Evolutionary conservation across 2,329 filamentous ascomycete species (phyloP).

Genomic region (Fusarium mundagurra): DNA sequence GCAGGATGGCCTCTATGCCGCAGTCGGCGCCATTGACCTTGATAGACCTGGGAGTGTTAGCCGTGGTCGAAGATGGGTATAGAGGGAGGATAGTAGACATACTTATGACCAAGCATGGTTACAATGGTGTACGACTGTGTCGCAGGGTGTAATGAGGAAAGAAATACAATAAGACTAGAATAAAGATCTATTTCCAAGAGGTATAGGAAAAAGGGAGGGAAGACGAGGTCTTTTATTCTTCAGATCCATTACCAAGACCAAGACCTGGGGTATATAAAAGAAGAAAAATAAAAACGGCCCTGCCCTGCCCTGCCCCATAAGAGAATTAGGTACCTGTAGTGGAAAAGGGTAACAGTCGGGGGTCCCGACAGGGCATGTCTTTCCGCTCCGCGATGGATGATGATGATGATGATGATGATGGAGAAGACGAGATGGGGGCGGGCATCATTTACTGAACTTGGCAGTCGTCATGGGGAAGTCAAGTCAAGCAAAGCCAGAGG

Average conservation of each 20-base stretch:
- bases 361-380: slow-evolving; percentile 13
- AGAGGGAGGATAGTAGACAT: background rate
- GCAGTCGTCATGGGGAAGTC: slow-evolving; percentile 44
- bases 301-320: slow-evolving; percentile 13
- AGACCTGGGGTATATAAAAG: slow-evolving; percentile 6
- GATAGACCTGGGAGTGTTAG: slow-evolving; percentile 47
- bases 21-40: slow-evolving; percentile 56
- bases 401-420: slow-evolving; percentile 5
- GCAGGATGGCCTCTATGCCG: slow-evolving; percentile 52
- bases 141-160: slow-evolving; percentile 1
- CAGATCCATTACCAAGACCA: background rate
- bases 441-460: slow-evolving; percentile 36
- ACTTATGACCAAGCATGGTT: slow-evolving; percentile 41
- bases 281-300: background rate
- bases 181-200: slow-evolving; percentile 15
- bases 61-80: background rate
- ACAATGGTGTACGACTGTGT: slow-evolving; percentile 21
- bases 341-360: slow-evolving; percentile 11
- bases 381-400: background rate
- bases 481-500: slow-evolving; percentile 1
- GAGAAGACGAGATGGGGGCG: slow-evolving; percentile 4
- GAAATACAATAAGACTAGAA: slow-evolving; percentile 12
- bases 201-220: slow-evolving; percentile 12
- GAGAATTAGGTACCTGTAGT: background rate
- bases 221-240: slow-evolving; percentile 34